These are phyloP conservation scores for Babesia microti DNA, from an alignment of 169 alveolate genomes.

Conservation along the genomic window DNA sequence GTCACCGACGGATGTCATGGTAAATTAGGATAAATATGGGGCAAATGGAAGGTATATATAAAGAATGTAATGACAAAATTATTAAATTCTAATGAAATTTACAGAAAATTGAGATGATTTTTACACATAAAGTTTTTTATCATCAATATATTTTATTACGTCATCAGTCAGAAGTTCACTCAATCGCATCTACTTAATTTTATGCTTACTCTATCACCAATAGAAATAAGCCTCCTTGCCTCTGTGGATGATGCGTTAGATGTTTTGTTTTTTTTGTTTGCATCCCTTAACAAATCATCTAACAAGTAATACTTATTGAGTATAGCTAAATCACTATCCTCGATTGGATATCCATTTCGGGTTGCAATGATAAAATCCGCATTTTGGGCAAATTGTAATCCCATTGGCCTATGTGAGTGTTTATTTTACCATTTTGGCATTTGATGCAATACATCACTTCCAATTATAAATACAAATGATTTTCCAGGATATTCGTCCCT, in stretches of 20 bases:
- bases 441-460: neutral
- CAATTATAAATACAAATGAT: neutral
- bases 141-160: too few relatives aligned
- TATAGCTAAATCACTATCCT: conserved; percentile 9
- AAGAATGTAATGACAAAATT: too few relatives aligned
- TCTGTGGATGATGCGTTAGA: conserved; percentile 39
- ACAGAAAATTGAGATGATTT: too few relatives aligned
- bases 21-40: too few relatives aligned
- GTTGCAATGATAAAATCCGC: conserved; percentile 29
- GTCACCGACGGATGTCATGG: too few relatives aligned
- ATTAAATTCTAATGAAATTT: too few relatives aligned
- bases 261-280: conserved; percentile 8
- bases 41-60: too few relatives aligned
- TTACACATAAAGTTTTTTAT: too few relatives aligned
- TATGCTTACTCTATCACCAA: too few relatives aligned
- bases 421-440: conserved; percentile 1
- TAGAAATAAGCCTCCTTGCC: too few relatives aligned
- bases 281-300: conserved; percentile 10
- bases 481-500: neutral
- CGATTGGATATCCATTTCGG: conserved; percentile 31
- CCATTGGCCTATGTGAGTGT: conserved; percentile 20
- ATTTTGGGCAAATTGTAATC: conserved; percentile 18
- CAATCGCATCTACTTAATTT: too few relatives aligned
- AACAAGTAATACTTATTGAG: conserved; percentile 21
- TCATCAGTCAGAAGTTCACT: too few relatives aligned